Conservation (phyloP, 495 filamentous ascomycete species). For the Acidomyces sp. region DNA sequence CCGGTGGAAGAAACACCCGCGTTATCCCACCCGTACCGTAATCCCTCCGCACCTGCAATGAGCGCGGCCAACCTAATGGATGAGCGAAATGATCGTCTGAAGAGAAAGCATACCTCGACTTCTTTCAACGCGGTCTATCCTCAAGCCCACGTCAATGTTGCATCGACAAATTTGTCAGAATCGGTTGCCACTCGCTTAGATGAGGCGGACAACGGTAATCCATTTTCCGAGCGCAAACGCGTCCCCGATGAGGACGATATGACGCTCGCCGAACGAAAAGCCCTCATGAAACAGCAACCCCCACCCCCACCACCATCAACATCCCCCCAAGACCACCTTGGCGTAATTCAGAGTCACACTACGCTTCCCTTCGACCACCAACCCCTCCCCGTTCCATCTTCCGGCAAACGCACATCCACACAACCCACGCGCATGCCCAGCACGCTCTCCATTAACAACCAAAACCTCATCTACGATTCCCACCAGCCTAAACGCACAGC, state of each 20-base stretch:
- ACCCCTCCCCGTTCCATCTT: no score
- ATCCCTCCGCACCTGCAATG: slow-evolving; percentile 19
- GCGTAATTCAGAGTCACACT: no score
- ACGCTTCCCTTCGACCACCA: no score
- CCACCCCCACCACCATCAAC: no score
- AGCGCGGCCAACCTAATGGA: slow-evolving; percentile 43
- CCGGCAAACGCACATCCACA: no score
- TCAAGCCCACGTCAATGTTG: slow-evolving; percentile 23
- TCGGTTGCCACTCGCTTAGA: slow-evolving; percentile 1
- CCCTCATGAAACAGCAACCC: slow-evolving; percentile 36
- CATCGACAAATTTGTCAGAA: no score
- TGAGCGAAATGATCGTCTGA: slow-evolving; percentile 46
- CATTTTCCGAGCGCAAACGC: slow-evolving; percentile 9
- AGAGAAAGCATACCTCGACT: slow-evolving; percentile 34
- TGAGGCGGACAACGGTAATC: slow-evolving; percentile 2
- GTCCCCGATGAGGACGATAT: slow-evolving; percentile 51
- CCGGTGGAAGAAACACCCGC: slow-evolving; percentile 33
- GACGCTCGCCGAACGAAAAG: slow-evolving; percentile 55
- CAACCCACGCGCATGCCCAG: no score
- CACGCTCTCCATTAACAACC: slow-evolving; percentile 14
- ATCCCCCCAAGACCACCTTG: no score
- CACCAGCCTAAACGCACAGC: slow-evolving; percentile 42
- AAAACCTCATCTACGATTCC: slow-evolving; percentile 35
- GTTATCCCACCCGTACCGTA: slow-evolving; percentile 25
- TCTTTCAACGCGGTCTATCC: slow-evolving; percentile 23